Percentiles rank a stretch among this genome's conserved stretches.
Evolutionary conservation across 345 rosid species (phyloP).

Genomic region (Anastatica hierochuntica): DNA sequence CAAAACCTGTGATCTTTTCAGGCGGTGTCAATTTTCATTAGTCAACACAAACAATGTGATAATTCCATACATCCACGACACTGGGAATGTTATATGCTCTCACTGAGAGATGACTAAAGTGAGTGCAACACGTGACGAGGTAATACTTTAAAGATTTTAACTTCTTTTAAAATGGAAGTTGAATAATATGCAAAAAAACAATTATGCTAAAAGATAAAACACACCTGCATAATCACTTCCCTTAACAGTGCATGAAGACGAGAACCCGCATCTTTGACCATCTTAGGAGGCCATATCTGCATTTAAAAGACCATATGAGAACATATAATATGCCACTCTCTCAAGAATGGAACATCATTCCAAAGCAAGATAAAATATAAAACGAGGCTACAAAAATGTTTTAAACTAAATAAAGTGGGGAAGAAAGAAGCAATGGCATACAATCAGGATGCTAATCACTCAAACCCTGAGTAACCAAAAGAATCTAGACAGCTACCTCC

Average conservation of each 20-base stretch:
- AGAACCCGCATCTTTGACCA: slow-evolving; percentile 88
- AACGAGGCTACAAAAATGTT: background rate
- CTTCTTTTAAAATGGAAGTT: slow-evolving; percentile 6
- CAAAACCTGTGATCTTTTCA: background rate
- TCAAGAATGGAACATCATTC: slow-evolving; percentile 1
- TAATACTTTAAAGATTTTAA: background rate
- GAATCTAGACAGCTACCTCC: background rate
- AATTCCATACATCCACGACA: background rate
- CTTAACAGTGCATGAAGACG: slow-evolving; percentile 70
- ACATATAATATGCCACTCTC: slow-evolving; percentile 3
- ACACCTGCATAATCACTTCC: slow-evolving; percentile 82
- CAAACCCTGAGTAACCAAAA: background rate
- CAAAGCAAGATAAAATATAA: background rate
- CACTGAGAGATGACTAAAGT: background rate
- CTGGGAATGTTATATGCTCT: background rate
- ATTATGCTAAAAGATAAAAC: slow-evolving; percentile 12
- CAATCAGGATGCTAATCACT: background rate
- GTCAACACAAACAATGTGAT: background rate
- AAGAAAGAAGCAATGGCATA: background rate
- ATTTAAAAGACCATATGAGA: slow-evolving; percentile 13
- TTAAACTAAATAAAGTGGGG: background rate
- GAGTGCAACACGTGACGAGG: background rate
- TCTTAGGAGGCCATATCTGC: slow-evolving; percentile 99
- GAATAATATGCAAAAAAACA: background rate
- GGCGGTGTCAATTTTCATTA: background rate